Conservation (phyloP, 2,329 filamentous ascomycete genomes). For the Aspergillus udagawae region DNA sequence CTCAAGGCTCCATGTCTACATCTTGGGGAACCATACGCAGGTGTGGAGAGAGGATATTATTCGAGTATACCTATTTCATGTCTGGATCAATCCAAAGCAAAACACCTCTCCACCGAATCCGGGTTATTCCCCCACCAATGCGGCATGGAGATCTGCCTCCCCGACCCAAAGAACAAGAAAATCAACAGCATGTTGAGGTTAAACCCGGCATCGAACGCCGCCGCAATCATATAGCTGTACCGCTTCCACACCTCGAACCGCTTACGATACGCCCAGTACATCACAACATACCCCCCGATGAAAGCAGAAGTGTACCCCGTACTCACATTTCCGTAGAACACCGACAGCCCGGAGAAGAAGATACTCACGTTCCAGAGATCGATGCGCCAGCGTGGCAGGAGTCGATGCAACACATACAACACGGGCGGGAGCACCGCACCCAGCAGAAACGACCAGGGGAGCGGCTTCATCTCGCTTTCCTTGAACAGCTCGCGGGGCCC, state of each 20-base stretch:
- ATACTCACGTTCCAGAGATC: conserved; percentile 61
- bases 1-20: too few relatives aligned
- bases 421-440: conserved; percentile 27
- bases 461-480: conserved; percentile 22
- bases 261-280: conserved; percentile 56
- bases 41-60: too few relatives aligned
- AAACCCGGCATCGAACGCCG: conserved; percentile 60
- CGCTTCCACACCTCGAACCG: conserved; percentile 56
- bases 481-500: conserved; percentile 33
- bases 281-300: conserved; percentile 58
- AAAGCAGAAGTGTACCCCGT: conserved; percentile 57
- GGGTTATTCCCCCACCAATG: conserved; percentile 62
- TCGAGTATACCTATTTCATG: too few relatives aligned
- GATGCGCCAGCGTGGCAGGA: conserved; percentile 52
- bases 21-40: too few relatives aligned
- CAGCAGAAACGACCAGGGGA: conserved; percentile 31
- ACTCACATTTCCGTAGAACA: conserved; percentile 60
- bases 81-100: too few relatives aligned
- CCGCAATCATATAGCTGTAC: conserved; percentile 60
- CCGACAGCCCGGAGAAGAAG: conserved; percentile 54
- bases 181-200: conserved; percentile 60
- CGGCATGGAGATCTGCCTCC: conserved; percentile 57
- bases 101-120: conserved; percentile 55
- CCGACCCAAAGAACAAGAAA: conserved; percentile 58
- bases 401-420: conserved; percentile 50